phyloP scores from a whole-genome alignment of 257 asterid genomes.

The Ajuga chamaepitys region DNA sequence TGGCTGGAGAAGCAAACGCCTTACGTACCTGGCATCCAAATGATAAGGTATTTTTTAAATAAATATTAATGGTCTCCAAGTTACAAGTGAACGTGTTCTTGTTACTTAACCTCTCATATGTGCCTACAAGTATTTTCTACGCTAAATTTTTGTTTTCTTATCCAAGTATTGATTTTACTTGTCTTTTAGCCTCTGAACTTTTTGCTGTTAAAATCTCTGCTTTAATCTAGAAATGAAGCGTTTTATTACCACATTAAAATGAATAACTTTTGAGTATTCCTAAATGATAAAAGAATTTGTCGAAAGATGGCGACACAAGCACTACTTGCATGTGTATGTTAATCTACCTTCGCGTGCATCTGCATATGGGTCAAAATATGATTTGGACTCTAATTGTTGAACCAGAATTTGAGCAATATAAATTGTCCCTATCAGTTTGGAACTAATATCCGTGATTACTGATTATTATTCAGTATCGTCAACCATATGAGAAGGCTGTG shows the following conservation, averaged over 20 bases:
- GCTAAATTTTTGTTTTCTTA: not conserved
- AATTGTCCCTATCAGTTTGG: not conserved
- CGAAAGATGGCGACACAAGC: not conserved
- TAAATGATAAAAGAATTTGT: not conserved
- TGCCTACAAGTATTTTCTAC: no score
- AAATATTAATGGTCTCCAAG: not conserved
- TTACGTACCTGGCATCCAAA: not conserved
- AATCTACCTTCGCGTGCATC: not conserved
- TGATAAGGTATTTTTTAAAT: not conserved
- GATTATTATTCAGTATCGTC: slow-evolving; percentile 20
- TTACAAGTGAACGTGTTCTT: not conserved
- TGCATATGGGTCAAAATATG: not conserved
- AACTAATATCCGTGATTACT: slow-evolving; percentile 6
- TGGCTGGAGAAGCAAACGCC: not conserved
- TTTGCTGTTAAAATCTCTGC: not conserved
- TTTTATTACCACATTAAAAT: not conserved
- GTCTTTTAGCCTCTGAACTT: not conserved
- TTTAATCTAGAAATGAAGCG: not conserved
- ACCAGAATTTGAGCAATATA: not conserved
- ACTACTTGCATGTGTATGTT: not conserved
- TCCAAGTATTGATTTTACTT: not conserved
- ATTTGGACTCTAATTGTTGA: not conserved
- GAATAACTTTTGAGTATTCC: not conserved
- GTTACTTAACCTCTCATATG: no score
- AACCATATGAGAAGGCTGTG: slow-evolving; percentile 33